Percentiles rank a stretch among this genome's conserved stretches.
Evolutionary conservation across 169 alveolate genomes (phyloP).

Genomic region (Plasmodium ovale): DNA sequence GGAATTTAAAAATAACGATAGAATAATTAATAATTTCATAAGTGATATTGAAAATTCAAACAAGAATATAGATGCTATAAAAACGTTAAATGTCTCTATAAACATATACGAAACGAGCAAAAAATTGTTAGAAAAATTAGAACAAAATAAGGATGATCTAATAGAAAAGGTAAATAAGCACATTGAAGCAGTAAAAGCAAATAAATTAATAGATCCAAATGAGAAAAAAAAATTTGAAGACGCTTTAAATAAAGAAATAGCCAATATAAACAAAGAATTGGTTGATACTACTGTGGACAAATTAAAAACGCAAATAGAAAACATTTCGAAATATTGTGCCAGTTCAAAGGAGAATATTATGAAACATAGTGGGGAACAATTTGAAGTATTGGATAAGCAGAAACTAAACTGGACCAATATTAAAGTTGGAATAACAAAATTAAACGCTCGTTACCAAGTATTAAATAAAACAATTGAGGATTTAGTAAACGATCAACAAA

Average conservation of each 20-base stretch:
- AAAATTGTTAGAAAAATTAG: not conserved
- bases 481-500: slow-evolving; percentile 10
- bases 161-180: not conserved
- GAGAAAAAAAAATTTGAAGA: not conserved
- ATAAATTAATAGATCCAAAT: not conserved
- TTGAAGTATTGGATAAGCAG: not conserved
- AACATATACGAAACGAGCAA: not conserved
- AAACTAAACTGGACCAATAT: not conserved
- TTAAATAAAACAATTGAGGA: not conserved
- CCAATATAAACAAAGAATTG: not conserved
- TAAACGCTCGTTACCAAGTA: not conserved
- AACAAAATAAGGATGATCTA: not conserved
- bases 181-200: not conserved
- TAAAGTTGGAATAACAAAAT: not conserved
- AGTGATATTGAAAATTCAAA: slow-evolving; percentile 1
- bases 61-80: not conserved
- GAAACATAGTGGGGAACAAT: not conserved
- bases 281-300: not conserved
- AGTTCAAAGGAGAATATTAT: not conserved
- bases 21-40: too few species aligned
- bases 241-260: not conserved
- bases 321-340: not conserved
- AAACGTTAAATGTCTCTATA: not conserved
- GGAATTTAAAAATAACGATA: not conserved
- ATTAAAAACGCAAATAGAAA: not conserved